Evolutionary conservation across 805 yeast species (phyloP), one percentile per base, ranked within the genome.

Genomic region (Peterozyma xylosa): DNA sequence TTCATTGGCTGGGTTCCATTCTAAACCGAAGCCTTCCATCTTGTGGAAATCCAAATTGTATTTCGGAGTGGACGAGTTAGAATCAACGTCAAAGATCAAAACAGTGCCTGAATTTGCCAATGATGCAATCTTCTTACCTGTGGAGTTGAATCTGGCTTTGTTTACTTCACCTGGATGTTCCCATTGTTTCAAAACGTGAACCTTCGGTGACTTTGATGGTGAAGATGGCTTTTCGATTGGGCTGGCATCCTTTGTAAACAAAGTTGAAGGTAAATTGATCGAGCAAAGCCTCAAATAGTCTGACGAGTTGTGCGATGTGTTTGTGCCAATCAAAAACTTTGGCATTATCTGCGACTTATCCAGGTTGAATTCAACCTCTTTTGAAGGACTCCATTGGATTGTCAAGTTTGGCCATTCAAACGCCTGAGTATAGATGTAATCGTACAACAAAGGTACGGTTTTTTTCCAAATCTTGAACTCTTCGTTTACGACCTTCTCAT

Each of bases 401-500:
- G 89, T 69, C 47, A 86, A 62, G 13, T 87, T 77, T 1, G 95
- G 95, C 76, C 80, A 80, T 42, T 78, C 73, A 21, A 80, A 64
- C 9, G 83, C 78, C 39, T 74, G 74, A 3, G 93, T 82, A 49
- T 84, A 80, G 38, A 87, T 67, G 48, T 82, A 74, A 52, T 82
- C 86, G 60, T 87, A 87, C 47, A 87, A 66, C 50, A 85, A 67
- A 3, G 95, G 95, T 11, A 85, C 82, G 2, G 91, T 76, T 55
- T 86, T 86, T 59, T 86, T 87, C 96, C 96, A 87, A 46, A 81
- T 75, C 53, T 78, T 78, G 68, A 74, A 84, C 63, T 85, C 93
- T 60, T 85, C 95, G 53, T 85, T 85, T 48, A 73, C 69, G 9
- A 82, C 61, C 55, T 83, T 84, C 53, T 80, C 86, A 40, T 70